Percentiles rank a stretch among this genome's conserved stretches.
Evolutionary conservation across 805 yeast genomes (phyloP).

Genomic region (Vanderwaltozyma tropicalis): DNA sequence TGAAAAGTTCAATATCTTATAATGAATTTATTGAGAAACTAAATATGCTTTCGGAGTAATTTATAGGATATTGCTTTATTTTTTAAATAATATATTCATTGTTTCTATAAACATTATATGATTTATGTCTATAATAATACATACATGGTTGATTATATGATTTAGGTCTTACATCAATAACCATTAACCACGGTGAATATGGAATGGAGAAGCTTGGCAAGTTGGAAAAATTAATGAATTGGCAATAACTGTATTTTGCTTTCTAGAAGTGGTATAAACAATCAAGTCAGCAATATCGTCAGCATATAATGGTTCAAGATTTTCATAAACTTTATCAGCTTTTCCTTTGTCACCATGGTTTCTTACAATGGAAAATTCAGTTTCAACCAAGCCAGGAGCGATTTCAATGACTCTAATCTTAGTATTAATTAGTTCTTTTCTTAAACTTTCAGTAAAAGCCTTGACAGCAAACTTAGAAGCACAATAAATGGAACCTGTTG

Average conservation of each 20-base stretch:
- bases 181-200: conserved; percentile 35
- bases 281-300: conserved; percentile 53
- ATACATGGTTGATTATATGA: too few species aligned
- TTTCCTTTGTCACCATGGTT: conserved; percentile 45
- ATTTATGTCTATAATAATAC: too few species aligned
- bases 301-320: conserved; percentile 46
- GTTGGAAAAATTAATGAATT: conserved; percentile 76
- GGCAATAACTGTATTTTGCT: conserved; percentile 49
- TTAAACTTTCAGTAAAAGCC: conserved; percentile 57
- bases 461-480: conserved; percentile 65
- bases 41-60: not conserved
- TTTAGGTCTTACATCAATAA: too few species aligned
- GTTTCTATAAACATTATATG: too few species aligned
- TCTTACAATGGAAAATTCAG: conserved; percentile 53
- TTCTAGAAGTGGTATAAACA: conserved; percentile 48
- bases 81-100: too few species aligned
- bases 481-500: conserved; percentile 71
- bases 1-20: conserved; percentile 35
- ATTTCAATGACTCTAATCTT: conserved; percentile 55
- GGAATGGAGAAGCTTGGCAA: conserved; percentile 73
- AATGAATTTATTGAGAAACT: conserved; percentile 29
- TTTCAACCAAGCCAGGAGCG: conserved; percentile 63
- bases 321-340: conserved; percentile 48
- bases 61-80: not conserved
- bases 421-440: conserved; percentile 68